Evolutionary conservation across 768 basidiomycete species (phyloP).

Genomic region (Sarcodon sp.): DNA sequence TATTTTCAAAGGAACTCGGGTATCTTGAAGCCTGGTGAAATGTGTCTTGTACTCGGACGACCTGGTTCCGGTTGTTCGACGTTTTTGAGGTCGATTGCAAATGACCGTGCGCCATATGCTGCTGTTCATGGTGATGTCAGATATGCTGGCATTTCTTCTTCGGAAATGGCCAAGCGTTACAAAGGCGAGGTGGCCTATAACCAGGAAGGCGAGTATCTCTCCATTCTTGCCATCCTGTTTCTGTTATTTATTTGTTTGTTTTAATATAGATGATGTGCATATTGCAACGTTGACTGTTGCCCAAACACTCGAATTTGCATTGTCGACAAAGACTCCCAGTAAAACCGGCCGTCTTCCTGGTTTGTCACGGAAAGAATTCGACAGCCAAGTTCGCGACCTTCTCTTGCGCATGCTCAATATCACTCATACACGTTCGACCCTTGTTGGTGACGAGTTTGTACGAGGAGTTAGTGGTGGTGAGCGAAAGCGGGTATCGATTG

Average conservation of each 20-base stretch:
- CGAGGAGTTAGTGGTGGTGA: slow-evolving; percentile 75
- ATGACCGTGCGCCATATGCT: slow-evolving; percentile 55
- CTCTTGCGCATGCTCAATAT: slow-evolving; percentile 76
- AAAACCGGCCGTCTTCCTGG: slow-evolving; percentile 62
- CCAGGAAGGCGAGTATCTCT: slow-evolving; percentile 39
- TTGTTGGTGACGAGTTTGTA: slow-evolving; percentile 81
- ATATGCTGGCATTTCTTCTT: slow-evolving; percentile 69
- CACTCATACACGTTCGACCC: slow-evolving; percentile 61
- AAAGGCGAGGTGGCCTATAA: slow-evolving; percentile 75
- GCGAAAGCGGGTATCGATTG: slow-evolving; percentile 70
- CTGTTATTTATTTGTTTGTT: slow-evolving; percentile 14
- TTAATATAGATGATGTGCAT: slow-evolving; percentile 56
- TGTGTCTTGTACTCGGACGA: slow-evolving; percentile 77
- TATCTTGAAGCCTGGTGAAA: slow-evolving; percentile 65
- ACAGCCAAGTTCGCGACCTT: slow-evolving; percentile 41
- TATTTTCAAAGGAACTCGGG: slow-evolving; percentile 41
- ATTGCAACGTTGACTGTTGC: slow-evolving; percentile 73
- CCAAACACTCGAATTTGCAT: slow-evolving; percentile 61
- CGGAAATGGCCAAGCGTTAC: slow-evolving; percentile 66
- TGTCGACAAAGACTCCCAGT: slow-evolving; percentile 66
- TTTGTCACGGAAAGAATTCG: slow-evolving; percentile 45
- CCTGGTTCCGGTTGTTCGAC: slow-evolving; percentile 81
- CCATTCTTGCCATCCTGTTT: neutral
- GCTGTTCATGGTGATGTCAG: slow-evolving; percentile 57
- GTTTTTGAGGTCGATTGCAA: slow-evolving; percentile 76